Evolutionary conservation across 805 yeast species (phyloP).

Genomic region (Metschnikowia lochheadii): DNA sequence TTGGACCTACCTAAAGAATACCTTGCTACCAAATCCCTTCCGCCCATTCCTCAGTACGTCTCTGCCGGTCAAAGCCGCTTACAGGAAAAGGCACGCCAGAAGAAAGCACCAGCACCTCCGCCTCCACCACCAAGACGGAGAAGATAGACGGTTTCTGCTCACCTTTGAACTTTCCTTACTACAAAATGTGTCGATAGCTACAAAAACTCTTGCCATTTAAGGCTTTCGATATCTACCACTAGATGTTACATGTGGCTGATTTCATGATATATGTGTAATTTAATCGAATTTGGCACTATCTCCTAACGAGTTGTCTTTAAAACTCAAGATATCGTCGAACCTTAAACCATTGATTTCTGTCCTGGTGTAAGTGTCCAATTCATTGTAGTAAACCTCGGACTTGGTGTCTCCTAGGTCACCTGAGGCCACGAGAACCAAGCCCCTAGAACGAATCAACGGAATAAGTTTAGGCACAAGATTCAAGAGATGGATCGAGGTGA

Average conservation of each 20-base stretch:
- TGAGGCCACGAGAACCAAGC: constrained; percentile 77
- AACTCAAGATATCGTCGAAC: constrained; percentile 58
- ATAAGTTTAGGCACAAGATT: constrained; percentile 71
- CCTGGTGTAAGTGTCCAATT: constrained; percentile 35
- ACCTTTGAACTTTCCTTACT: too few species aligned
- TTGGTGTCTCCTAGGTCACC: constrained; percentile 33
- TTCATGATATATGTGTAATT: too few species aligned
- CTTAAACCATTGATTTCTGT: constrained; percentile 64
- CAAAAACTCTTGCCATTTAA: not conserved
- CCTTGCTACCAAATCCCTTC: constrained; percentile 21
- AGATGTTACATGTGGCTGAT: too few species aligned
- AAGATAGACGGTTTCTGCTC: not conserved
- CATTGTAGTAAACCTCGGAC: constrained; percentile 19
- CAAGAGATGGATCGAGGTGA: constrained; percentile 68
- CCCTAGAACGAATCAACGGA: constrained; percentile 71
- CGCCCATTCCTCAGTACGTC: constrained; percentile 12
- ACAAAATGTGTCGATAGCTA: not conserved
- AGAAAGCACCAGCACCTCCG: constrained; percentile 42
- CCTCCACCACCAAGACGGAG: constrained; percentile 21
- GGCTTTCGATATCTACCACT: too few species aligned
- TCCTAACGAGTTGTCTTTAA: constrained; percentile 43
- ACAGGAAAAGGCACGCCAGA: constrained; percentile 27
- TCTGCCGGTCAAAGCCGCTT: constrained; percentile 10
- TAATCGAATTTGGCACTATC: not conserved
- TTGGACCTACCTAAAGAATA: constrained; percentile 34